Conservation (phyloP, 176 grass and related monocot genomes). For the Aegilops longissima region DNA sequence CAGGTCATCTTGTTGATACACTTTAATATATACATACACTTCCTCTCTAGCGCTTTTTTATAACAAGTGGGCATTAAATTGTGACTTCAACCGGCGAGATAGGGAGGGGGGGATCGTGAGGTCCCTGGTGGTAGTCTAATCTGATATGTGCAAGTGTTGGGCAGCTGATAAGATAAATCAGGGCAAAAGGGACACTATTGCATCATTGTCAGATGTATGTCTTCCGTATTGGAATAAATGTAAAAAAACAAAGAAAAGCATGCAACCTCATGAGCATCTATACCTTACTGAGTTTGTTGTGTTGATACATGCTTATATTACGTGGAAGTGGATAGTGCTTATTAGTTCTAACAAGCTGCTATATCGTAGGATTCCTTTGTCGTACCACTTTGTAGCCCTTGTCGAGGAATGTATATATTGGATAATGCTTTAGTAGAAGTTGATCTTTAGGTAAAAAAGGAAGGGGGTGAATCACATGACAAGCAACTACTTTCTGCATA, state of each 20-base stretch:
- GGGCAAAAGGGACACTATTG: not conserved
- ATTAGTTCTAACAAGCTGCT: not conserved
- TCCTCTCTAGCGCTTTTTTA: no score
- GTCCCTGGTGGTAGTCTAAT: no score
- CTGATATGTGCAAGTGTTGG: no score
- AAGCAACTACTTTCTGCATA: slow-evolving; percentile 8
- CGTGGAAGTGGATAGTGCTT: not conserved
- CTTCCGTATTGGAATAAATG: not conserved
- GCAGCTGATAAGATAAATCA: not conserved
- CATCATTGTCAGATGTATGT: not conserved
- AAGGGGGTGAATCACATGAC: slow-evolving; percentile 18
- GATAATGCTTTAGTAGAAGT: slow-evolving; percentile 26
- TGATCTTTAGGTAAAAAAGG: slow-evolving; percentile 18
- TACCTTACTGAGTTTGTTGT: not conserved
- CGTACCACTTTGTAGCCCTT: slow-evolving; percentile 31
- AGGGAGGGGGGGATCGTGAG: no score
- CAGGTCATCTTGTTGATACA: not conserved
- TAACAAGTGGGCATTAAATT: no score
- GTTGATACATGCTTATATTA: not conserved
- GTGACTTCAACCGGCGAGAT: no score
- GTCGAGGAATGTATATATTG: slow-evolving; percentile 23
- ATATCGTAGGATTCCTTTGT: slow-evolving; percentile 13
- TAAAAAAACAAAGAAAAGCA: not conserved
- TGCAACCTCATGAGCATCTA: not conserved
- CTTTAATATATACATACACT: not conserved